These are phyloP conservation scores for Lipomyces kockii DNA, from an alignment of 805 yeast species.

Conservation along the genomic window DNA sequence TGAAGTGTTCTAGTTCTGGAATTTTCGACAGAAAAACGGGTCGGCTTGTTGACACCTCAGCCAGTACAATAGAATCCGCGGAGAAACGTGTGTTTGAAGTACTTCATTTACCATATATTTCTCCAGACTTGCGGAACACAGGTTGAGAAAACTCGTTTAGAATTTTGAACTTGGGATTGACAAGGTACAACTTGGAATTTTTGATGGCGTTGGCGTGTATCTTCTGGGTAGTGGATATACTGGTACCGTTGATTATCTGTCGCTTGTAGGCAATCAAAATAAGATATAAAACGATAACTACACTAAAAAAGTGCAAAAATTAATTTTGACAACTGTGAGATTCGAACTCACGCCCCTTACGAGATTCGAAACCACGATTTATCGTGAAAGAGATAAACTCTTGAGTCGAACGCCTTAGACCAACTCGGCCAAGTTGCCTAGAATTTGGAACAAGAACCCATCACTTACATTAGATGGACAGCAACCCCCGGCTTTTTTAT, in stretches of 20 bases:
- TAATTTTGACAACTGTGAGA: constrained; percentile 23
- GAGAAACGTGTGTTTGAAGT: constrained; percentile 33
- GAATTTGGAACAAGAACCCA: neutral
- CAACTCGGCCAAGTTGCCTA: constrained; percentile 25
- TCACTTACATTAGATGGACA: too few species aligned
- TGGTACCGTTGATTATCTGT: too few species aligned
- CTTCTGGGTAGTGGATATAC: too few species aligned
- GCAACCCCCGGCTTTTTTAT: too few species aligned
- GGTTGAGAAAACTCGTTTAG: constrained; percentile 28
- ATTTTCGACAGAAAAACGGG: constrained; percentile 22
- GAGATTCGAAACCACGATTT: constrained; percentile 28
- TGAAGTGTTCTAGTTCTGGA: constrained; percentile 29
- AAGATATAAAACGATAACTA: neutral
- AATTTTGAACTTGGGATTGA: too few species aligned
- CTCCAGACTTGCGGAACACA: constrained; percentile 35
- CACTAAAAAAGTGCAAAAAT: neutral
- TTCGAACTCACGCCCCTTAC: constrained; percentile 27
- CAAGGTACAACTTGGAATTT: too few species aligned
- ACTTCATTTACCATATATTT: constrained; percentile 28
- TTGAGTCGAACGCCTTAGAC: constrained; percentile 30
- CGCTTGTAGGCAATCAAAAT: too few species aligned
- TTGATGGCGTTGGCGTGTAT: too few species aligned
- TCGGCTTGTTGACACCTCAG: constrained; percentile 28
- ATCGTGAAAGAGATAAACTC: constrained; percentile 22
- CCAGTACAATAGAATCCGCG: constrained; percentile 25